Evolutionary conservation across 2,329 filamentous ascomycete species (phyloP).

Genomic region (Cyclaneusma minus): DNA sequence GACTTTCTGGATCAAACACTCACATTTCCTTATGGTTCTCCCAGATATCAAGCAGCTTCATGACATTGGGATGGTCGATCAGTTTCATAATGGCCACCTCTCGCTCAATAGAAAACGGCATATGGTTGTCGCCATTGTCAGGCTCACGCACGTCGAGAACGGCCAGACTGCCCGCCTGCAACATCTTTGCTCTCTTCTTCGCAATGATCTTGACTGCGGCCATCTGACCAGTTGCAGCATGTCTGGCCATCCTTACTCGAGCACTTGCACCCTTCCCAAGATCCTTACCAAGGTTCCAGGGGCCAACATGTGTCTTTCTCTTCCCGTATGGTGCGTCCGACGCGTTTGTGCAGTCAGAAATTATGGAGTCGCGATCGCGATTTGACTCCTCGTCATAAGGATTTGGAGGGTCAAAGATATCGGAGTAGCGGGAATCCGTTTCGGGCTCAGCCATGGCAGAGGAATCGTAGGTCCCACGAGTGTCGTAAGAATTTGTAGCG

Average conservation of each 20-base stretch:
- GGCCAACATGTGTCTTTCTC: conserved; percentile 65
- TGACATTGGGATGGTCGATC: conserved; percentile 87
- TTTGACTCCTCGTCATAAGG: too few species aligned
- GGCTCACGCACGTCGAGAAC: conserved; percentile 63
- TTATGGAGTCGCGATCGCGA: too few species aligned
- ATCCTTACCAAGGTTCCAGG: conserved; percentile 83
- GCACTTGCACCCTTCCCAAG: conserved; percentile 84
- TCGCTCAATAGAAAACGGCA: conserved; percentile 80
- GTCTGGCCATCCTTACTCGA: conserved; percentile 71
- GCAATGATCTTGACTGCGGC: conserved; percentile 95
- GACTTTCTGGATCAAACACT: conserved; percentile 27
- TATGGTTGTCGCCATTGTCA: conserved; percentile 47
- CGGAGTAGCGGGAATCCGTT: too few species aligned
- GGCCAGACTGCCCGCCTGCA: conserved; percentile 73
- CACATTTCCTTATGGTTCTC: conserved; percentile 92
- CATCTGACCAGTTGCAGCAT: conserved; percentile 60
- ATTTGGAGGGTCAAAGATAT: too few species aligned
- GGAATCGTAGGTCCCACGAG: too few species aligned
- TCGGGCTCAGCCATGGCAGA: too few species aligned
- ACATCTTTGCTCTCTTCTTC: conserved; percentile 62
- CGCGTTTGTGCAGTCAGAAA: conserved; percentile 20
- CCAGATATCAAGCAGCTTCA: conserved; percentile 92
- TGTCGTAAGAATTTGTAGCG: too few species aligned
- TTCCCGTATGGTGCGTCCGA: conserved; percentile 16
- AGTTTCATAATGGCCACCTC: conserved; percentile 97